Base-by-base conservation (phyloP, 2,329 filamentous ascomycete species). In the Metarhizium robertsii region DNA sequence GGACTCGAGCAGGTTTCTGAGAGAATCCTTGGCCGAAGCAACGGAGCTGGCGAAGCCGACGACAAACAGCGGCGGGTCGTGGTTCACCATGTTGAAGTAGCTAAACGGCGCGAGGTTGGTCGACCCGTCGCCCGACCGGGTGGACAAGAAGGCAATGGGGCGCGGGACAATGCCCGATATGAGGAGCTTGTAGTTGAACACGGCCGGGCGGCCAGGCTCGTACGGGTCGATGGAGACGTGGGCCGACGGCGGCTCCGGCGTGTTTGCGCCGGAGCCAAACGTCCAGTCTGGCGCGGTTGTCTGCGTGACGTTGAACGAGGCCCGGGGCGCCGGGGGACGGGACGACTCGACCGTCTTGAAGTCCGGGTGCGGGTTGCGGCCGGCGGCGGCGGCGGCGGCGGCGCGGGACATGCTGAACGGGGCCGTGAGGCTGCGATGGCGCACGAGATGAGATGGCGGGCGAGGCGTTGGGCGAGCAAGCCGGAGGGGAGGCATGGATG, bases 111-210 rank as follows among this genome's bases (percentile, higher is more conserved):
- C 90, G 2, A 96, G 78, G 71, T 96, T 97, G 16, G 67, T 76
- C 60, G 60, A 76, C 38, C 65, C 70, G 25, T 88, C 89, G 64
- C 32, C 32, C 3, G 70, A 62, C 25, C 71, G 67, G 10, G 83
- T 82, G 57, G 78, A 81, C 36, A 85, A 66, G 67, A 86, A 81
- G 53, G 80, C 83, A 66, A 96, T 86, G 13, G 92, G 92, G 13
- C 92, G 83, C 1, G 92, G 92, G 16, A 91, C 80, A 61, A 96
- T 83, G 60, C 83, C 84, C 18, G 84, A 88, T 70, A 96, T 95
- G 58, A 96, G 77, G 14, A 96, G 81, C 73, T 95, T 96, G 80
- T 97, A 96, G 78, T 96, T 96, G 73, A 81, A 84, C 1, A 76
- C 73, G 0, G 82, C 72, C 0, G 84, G 79, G 0, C 92, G 81